These are phyloP conservation scores for Blastomyces emzantsi DNA, from an alignment of 2,329 filamentous ascomycete species.

Conservation along the genomic window DNA sequence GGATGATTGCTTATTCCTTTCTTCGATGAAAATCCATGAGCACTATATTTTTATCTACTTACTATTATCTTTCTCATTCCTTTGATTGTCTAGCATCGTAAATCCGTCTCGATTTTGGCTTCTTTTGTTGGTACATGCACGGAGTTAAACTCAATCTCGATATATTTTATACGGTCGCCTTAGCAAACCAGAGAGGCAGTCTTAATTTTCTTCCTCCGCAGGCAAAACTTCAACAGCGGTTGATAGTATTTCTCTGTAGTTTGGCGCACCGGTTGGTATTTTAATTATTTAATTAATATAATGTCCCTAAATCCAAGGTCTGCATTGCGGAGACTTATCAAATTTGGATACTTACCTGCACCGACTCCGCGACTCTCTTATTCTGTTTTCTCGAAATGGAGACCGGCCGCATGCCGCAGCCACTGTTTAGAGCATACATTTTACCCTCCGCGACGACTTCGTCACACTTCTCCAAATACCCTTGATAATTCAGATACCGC, in stretches of 20 bases:
- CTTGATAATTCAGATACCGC: neutral
- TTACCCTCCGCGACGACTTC: neutral
- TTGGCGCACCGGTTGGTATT: neutral
- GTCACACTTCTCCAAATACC: neutral
- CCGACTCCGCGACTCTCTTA: neutral
- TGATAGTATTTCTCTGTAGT: neutral
- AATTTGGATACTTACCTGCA: neutral
- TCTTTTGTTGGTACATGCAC: neutral
- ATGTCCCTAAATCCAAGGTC: conserved; percentile 3
- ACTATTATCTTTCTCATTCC: neutral
- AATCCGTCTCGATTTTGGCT: neutral
- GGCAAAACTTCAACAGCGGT: neutral
- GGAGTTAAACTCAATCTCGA: too few species aligned
- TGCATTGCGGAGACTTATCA: conserved; percentile 3
- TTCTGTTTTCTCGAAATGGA: neutral
- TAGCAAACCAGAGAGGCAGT: neutral
- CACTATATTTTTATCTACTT: neutral
- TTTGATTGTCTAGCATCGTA: neutral
- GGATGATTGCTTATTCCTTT: neutral
- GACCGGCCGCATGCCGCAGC: neutral
- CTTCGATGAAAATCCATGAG: neutral
- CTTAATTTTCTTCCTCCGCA: neutral
- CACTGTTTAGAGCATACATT: neutral
- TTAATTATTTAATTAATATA: conserved; percentile 1
- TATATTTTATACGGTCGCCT: neutral